Percentiles rank a stretch among this genome's conserved stretches.
Evolutionary conservation across 495 filamentous ascomycete genomes (phyloP).

Genomic region (Tuber borchii): DNA sequence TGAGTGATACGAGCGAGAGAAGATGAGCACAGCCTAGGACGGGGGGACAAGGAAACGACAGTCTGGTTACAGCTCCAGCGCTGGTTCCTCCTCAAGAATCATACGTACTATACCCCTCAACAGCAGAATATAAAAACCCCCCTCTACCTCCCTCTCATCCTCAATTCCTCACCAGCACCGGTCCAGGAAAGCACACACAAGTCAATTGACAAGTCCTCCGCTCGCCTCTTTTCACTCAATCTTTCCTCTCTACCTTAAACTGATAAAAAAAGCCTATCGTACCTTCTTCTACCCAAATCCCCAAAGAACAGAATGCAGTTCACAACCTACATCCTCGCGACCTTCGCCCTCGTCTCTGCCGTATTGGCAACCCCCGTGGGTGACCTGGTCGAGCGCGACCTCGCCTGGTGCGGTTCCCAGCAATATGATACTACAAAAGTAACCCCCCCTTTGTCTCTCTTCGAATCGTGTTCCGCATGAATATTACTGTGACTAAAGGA

Average conservation of each 20-base stretch:
- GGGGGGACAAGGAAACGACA: background rate
- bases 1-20: conserved; percentile 2
- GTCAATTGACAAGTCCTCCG: background rate
- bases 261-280: background rate
- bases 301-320: conserved; percentile 30
- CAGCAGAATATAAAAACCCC: background rate
- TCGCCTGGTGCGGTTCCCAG: conserved; percentile 20
- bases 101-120: background rate
- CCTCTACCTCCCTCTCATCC: background rate
- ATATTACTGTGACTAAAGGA: background rate
- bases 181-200: background rate
- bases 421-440: conserved; percentile 20
- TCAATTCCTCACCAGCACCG: background rate
- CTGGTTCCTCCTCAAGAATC: background rate
- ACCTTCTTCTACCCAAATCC: background rate
- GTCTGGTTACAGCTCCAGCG: background rate
- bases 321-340: conserved; percentile 16
- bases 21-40: background rate
- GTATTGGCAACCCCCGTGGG: conserved; percentile 19
- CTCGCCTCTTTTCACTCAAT: background rate
- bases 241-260: background rate
- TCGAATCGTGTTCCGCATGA: background rate
- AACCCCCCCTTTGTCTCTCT: background rate
- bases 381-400: conserved; percentile 11
- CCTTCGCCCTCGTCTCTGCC: conserved; percentile 14